Conservation (phyloP, 2,329 filamentous ascomycete genomes). For the Beauveria rudraprayagi region DNA sequence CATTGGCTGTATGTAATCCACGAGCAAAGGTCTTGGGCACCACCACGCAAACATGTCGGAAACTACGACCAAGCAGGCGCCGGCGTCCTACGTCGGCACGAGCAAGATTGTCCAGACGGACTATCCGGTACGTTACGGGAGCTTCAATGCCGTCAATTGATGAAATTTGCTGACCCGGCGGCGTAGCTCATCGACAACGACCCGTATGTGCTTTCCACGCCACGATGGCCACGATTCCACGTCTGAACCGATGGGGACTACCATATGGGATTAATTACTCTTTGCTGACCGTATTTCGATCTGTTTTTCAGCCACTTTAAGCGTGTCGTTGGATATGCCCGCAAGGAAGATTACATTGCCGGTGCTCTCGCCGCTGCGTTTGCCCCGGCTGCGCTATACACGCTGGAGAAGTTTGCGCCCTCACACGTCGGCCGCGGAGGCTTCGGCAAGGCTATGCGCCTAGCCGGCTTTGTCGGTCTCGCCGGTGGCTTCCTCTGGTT, state of each 20-base stretch:
- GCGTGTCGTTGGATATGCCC: conserved; percentile 81
- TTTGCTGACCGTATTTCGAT: conserved; percentile 16
- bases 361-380: conserved; percentile 61
- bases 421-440: conserved; percentile 77
- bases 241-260: not conserved
- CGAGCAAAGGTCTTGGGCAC: conserved; percentile 20
- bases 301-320: conserved; percentile 64
- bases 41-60: conserved; percentile 29
- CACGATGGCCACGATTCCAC: conserved; percentile 7
- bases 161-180: conserved; percentile 18
- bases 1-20: conserved; percentile 14
- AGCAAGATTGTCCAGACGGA: conserved; percentile 75
- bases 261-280: not conserved
- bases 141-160: conserved; percentile 17
- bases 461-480: conserved; percentile 64
- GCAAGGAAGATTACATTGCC: conserved; percentile 71
- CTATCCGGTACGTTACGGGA: conserved; percentile 63
- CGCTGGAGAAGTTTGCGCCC: conserved; percentile 78
- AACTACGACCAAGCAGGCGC: conserved; percentile 29
- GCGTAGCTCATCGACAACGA: conserved; percentile 95
- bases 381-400: conserved; percentile 64
- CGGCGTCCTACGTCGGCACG: conserved; percentile 28
- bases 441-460: conserved; percentile 74
- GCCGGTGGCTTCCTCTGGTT: conserved; percentile 76
- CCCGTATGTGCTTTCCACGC: conserved; percentile 54